Evolutionary conservation across 2,329 filamentous ascomycete genomes (phyloP).

Genomic region (Sporothrix brunneoviolacea): DNA sequence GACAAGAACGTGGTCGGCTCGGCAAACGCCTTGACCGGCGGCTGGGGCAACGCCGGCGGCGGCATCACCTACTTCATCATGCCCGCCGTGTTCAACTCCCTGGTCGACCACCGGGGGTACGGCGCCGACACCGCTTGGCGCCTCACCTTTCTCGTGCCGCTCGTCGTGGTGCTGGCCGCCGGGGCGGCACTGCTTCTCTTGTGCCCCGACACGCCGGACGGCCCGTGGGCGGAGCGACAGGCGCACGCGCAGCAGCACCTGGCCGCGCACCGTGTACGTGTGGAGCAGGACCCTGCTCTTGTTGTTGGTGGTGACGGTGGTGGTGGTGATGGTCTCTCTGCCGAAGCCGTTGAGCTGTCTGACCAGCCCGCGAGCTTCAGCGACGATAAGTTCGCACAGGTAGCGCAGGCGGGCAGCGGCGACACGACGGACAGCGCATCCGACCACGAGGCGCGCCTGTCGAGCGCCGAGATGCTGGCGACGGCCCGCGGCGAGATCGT

Average conservation of each 20-base stretch:
- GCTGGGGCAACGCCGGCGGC: conserved; percentile 80
- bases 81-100: conserved; percentile 71
- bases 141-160: conserved; percentile 6
- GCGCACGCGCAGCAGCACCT: conserved; percentile 49
- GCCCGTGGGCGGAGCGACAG: conserved; percentile 70
- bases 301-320: too few species aligned
- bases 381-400: conserved; percentile 32
- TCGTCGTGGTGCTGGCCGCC: background rate
- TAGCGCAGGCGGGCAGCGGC: too few species aligned
- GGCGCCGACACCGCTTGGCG: conserved; percentile 1
- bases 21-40: conserved; percentile 77
- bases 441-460: conserved; percentile 40
- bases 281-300: too few species aligned
- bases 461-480: conserved; percentile 46
- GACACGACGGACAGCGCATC: background rate
- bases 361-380: conserved; percentile 35
- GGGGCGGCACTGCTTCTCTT: background rate
- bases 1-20: conserved; percentile 89
- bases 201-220: conserved; percentile 63
- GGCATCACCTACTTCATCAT: conserved; percentile 92
- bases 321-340: conserved; percentile 40
- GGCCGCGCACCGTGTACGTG: conserved; percentile 36
- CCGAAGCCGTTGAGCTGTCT: conserved; percentile 27
- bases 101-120: background rate
- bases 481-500: conserved; percentile 44